A percentile compares a stretch with the other conserved stretches of the same genome.
Evolutionary conservation across 2,329 filamentous ascomycete species (phyloP).

Genomic region (Diaporthe ampelina): DNA sequence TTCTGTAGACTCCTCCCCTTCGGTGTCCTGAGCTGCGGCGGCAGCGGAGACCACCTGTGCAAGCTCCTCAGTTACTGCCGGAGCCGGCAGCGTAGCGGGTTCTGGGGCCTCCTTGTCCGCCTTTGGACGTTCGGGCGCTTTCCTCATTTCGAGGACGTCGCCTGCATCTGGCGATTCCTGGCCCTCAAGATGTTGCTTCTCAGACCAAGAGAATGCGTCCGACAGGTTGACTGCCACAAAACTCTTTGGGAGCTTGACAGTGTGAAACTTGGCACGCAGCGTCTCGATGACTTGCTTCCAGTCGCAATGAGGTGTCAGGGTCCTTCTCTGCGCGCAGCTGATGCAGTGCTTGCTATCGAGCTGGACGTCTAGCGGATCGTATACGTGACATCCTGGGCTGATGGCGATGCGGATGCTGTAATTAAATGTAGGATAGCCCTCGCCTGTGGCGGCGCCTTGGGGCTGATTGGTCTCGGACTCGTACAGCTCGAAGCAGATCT

Average conservation of each 20-base stretch:
- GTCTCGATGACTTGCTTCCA: conserved; percentile 99
- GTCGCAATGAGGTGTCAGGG: conserved; percentile 89
- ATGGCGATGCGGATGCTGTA: conserved; percentile 98
- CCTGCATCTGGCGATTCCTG: conserved; percentile 49
- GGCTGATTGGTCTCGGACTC: conserved; percentile 83
- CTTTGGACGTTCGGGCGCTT: conserved; percentile 23
- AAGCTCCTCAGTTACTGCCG: conserved; percentile 33
- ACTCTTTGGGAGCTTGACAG: conserved; percentile 77
- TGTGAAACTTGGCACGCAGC: conserved; percentile 92
- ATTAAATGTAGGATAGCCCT: conserved; percentile 81
- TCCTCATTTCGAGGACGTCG: conserved; percentile 61
- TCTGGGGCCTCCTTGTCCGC: conserved; percentile 9
- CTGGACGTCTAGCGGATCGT: conserved; percentile 95
- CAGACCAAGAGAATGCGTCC: conserved; percentile 73
- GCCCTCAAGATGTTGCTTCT: conserved; percentile 59
- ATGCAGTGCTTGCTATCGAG: conserved; percentile 97
- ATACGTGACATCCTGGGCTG: conserved; percentile 95
- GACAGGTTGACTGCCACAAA: conserved; percentile 76
- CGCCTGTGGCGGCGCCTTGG: conserved; percentile 56
- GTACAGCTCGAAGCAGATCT: conserved; percentile 98
- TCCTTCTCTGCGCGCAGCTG: conserved; percentile 90
- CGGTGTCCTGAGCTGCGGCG: conserved; percentile 33
- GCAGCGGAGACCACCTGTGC: conserved; percentile 33
- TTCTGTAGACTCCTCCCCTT: conserved; percentile 20
- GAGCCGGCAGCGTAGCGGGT: conserved; percentile 12